A percentile compares a stretch with the other conserved stretches of the same genome.
Evolutionary conservation across 139 green algal species (phyloP).

Genomic region (Deuterostichococcus epilithicus): DNA sequence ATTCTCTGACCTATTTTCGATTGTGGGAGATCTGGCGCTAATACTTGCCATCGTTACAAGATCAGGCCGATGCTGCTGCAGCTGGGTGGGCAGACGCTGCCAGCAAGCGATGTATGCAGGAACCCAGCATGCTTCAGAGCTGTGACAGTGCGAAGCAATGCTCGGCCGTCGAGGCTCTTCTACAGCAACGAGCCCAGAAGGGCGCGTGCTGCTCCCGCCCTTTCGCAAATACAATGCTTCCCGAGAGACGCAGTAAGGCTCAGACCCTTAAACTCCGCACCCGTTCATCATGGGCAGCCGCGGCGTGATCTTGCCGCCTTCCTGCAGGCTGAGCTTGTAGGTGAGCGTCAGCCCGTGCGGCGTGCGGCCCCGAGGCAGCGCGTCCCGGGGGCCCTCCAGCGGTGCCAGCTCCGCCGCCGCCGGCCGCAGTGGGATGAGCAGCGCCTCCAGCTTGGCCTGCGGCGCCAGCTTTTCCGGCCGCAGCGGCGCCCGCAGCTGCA

Average conservation of each 20-base stretch:
- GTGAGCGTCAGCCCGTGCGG: conserved; percentile 72
- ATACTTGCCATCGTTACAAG: too few relatives aligned
- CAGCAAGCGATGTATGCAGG: conserved; percentile 2
- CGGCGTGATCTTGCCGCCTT: conserved; percentile 69
- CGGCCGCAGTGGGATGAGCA: conserved; percentile 56
- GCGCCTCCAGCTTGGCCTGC: conserved; percentile 46
- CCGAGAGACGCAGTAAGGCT: too few relatives aligned
- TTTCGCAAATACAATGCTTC: too few relatives aligned
- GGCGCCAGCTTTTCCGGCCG: conserved; percentile 59
- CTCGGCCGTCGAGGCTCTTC: too few relatives aligned
- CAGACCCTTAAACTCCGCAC: conserved; percentile 18
- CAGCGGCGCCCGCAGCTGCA: conserved; percentile 39
- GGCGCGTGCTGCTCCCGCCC: too few relatives aligned
- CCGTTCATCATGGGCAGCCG: conserved; percentile 65
- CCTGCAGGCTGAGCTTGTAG: conserved; percentile 74
- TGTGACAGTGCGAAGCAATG: too few relatives aligned
- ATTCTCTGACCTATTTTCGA: too few relatives aligned
- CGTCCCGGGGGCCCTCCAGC: conserved; percentile 44
- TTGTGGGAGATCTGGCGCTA: too few relatives aligned
- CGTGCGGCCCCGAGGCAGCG: conserved; percentile 55
- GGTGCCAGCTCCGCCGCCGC: conserved; percentile 34
- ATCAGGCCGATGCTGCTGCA: too few relatives aligned
- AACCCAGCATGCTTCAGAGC: too few relatives aligned
- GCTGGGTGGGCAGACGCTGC: too few relatives aligned
- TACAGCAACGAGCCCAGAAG: too few relatives aligned